Evolutionary conservation across 768 basidiomycete genomes (phyloP).

Genomic region (Leucocoprinus birnbaumii): DNA sequence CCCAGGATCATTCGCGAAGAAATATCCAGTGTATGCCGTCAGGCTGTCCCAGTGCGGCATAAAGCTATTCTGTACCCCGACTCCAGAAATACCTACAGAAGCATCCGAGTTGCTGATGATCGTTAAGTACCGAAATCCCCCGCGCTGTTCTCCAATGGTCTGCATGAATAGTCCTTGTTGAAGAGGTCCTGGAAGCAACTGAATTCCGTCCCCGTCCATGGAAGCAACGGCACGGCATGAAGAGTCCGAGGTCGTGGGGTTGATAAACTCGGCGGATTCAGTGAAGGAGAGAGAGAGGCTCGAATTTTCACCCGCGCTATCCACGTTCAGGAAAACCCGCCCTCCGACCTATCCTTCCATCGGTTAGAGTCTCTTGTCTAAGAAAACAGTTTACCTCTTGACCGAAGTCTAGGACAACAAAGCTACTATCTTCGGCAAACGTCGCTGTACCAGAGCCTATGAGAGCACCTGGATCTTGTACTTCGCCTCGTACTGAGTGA

Average conservation of each 20-base stretch:
- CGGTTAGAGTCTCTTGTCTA: not conserved
- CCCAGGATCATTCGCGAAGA: constrained; percentile 36
- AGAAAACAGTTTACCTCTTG: constrained; percentile 25
- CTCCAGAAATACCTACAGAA: constrained; percentile 37
- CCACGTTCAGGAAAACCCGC: not conserved
- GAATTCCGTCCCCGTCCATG: not conserved
- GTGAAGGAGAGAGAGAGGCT: not conserved
- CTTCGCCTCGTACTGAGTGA: constrained; percentile 22
- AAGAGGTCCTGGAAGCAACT: constrained; percentile 14
- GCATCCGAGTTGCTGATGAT: constrained; percentile 35
- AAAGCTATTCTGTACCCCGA: constrained; percentile 41
- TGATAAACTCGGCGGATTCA: not conserved
- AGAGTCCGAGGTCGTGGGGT: not conserved
- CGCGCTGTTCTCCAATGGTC: constrained; percentile 35
- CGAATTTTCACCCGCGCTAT: not conserved
- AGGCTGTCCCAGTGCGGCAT: constrained; percentile 47
- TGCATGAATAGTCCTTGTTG: constrained; percentile 27
- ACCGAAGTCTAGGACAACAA: constrained; percentile 36
- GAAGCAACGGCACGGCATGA: not conserved
- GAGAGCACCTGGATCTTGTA: constrained; percentile 23
- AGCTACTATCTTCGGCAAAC: constrained; percentile 27
- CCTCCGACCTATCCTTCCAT: not conserved
- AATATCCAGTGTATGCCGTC: constrained; percentile 45
- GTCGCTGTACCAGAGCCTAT: constrained; percentile 24
- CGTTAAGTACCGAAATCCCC: constrained; percentile 47